A percentile compares a stretch with the other conserved stretches of the same genome.
Conservation (phyloP, 2,329 filamentous ascomycete genomes). For the Colletotrichum navitas region DNA sequence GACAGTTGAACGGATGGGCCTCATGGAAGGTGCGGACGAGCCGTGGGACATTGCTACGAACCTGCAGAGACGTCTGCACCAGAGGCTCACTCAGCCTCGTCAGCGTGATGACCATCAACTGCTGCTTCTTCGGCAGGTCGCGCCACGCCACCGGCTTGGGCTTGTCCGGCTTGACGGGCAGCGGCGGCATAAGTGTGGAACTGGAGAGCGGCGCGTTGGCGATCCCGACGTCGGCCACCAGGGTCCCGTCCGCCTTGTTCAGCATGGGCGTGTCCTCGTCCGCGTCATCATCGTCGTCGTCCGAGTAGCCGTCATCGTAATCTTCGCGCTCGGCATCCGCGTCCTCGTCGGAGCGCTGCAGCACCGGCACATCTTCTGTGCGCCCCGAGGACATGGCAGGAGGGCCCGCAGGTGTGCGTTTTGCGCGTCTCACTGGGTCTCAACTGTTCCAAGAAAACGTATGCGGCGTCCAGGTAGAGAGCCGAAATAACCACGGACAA, state of each 20-base stretch:
- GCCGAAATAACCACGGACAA: too few species aligned
- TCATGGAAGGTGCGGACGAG: not conserved
- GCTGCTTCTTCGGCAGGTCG: slow-evolving; percentile 80
- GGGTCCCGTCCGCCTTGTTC: slow-evolving; percentile 1
- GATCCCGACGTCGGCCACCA: slow-evolving; percentile 20
- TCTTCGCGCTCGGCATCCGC: slow-evolving; percentile 25
- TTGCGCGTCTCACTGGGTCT: not conserved
- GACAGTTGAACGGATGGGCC: too few species aligned
- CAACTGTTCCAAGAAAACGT: not conserved
- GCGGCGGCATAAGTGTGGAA: not conserved
- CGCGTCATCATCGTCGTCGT: slow-evolving; percentile 4
- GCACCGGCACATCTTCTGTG: slow-evolving; percentile 19
- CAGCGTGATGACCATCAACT: slow-evolving; percentile 82
- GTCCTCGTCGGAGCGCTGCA: slow-evolving; percentile 24
- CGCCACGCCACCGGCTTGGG: slow-evolving; percentile 72
- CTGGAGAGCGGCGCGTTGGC: slow-evolving; percentile 16
- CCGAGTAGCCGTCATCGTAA: not conserved
- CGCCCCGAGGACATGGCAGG: slow-evolving; percentile 5
- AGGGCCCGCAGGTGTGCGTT: not conserved
- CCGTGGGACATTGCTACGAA: not conserved
- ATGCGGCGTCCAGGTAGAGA: not conserved
- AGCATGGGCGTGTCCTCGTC: slow-evolving; percentile 26
- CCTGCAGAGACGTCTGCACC: slow-evolving; percentile 79
- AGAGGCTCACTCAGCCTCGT: slow-evolving; percentile 86
- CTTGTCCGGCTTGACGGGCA: slow-evolving; percentile 39